Percentiles rank a stretch among this genome's conserved stretches.
phyloP scores from a whole-genome alignment of 176 grass and related monocot species.

The Carex scoparia region DNA sequence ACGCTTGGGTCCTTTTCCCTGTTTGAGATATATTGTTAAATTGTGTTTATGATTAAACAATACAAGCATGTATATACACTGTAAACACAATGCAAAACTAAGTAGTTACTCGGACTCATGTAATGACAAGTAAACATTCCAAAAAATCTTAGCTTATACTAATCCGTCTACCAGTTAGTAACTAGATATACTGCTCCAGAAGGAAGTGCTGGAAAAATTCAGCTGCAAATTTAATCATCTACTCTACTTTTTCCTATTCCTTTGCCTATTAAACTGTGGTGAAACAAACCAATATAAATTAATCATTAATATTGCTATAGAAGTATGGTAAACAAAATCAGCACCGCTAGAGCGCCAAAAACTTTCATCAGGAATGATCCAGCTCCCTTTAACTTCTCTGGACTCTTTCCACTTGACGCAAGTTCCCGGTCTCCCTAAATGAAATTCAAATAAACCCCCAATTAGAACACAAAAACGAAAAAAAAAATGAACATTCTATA shows the following conservation, averaged over 20 bases:
- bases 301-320: not conserved
- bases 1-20: constrained; percentile 96
- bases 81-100: constrained; percentile 11
- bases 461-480: not conserved
- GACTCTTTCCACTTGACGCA: constrained; percentile 59
- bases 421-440: constrained; percentile 86
- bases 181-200: not conserved
- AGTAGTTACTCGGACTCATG: not conserved
- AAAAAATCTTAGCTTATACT: not conserved
- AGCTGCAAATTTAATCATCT: not conserved
- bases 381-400: constrained; percentile 76
- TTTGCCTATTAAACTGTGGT: not conserved
- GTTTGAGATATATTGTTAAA: not conserved
- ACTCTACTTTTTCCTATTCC: not conserved
- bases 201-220: not conserved
- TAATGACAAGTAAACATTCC: not conserved
- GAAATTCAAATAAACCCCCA: constrained; percentile 14
- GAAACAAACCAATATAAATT: not conserved
- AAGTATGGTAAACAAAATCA: constrained; percentile 16
- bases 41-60: constrained; percentile 14
- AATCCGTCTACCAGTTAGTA: not conserved
- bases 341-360: constrained; percentile 71
- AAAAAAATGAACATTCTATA: not conserved
- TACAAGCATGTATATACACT: not conserved
- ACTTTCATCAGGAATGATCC: constrained; percentile 94